Evolutionary conservation across 768 basidiomycete species (phyloP).

Genomic region (Agrocybe pediades): DNA sequence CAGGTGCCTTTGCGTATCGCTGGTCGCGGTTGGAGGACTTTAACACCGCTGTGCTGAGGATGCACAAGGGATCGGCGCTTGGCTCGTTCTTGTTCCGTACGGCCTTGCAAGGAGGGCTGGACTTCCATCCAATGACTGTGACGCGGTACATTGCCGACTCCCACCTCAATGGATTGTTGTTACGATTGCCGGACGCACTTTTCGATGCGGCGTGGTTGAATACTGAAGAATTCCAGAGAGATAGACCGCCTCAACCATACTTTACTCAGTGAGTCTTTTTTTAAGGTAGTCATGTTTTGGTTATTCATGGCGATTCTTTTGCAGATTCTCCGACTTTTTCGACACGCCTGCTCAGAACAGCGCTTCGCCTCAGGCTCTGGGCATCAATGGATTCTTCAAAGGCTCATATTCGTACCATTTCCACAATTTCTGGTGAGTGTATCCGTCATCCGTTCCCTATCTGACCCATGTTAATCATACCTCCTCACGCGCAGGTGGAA

Average conservation of each 20-base stretch:
- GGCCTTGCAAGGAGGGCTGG: constrained; percentile 85
- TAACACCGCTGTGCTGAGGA: constrained; percentile 89
- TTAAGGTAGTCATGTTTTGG: background rate
- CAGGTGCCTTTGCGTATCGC: constrained; percentile 91
- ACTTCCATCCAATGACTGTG: constrained; percentile 96
- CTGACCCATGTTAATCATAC: background rate
- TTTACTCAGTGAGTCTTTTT: constrained; percentile 67
- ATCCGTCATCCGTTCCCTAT: background rate
- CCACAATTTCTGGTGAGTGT: constrained; percentile 84
- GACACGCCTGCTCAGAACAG: constrained; percentile 68
- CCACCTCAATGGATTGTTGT: constrained; percentile 70
- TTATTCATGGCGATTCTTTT: background rate
- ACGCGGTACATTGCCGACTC: constrained; percentile 85
- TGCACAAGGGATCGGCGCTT: constrained; percentile 88
- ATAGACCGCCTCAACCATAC: constrained; percentile 91
- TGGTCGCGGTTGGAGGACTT: constrained; percentile 93
- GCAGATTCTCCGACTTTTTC: constrained; percentile 83
- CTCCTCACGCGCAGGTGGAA: constrained; percentile 70
- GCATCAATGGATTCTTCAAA: constrained; percentile 90
- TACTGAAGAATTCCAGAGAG: constrained; percentile 85
- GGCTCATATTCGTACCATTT: constrained; percentile 95
- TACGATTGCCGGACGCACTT: constrained; percentile 86
- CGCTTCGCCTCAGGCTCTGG: constrained; percentile 80
- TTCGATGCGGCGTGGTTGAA: constrained; percentile 97
- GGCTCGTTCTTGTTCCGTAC: constrained; percentile 92